Evolutionary conservation across 2,329 filamentous ascomycete genomes (phyloP).

Genomic region (Colletotrichum sp.): DNA sequence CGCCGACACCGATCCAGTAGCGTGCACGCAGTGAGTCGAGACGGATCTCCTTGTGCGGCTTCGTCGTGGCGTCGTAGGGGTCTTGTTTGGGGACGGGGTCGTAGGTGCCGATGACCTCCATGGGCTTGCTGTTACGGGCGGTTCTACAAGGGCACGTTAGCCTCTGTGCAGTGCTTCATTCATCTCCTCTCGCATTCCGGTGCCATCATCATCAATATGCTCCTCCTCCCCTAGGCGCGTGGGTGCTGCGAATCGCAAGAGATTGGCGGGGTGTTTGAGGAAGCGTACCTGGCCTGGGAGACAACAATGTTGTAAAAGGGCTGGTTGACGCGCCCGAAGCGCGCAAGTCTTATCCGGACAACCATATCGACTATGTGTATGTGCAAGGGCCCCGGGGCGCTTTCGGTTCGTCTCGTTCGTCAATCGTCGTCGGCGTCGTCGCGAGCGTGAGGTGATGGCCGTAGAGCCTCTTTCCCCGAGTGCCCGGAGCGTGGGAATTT

Average conservation of each 20-base stretch:
- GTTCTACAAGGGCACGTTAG: conserved; percentile 56
- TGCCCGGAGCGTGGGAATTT: conserved; percentile 6
- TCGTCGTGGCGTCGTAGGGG: conserved; percentile 64
- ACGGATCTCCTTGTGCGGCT: conserved; percentile 88
- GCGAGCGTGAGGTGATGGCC: background rate
- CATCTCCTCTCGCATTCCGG: background rate
- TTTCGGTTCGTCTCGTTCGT: background rate
- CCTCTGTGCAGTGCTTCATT: background rate
- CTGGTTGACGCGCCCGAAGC: conserved; percentile 86
- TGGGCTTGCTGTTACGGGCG: conserved; percentile 83
- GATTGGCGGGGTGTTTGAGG: background rate
- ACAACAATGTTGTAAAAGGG: conserved; percentile 99
- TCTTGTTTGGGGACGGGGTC: conserved; percentile 69
- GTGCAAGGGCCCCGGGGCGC: background rate
- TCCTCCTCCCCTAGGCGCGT: background rate
- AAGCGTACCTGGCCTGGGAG: conserved; percentile 79
- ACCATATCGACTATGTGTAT: conserved; percentile 66
- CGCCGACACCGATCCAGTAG: conserved; percentile 97
- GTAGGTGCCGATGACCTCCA: conserved; percentile 90
- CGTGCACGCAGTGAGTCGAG: conserved; percentile 80
- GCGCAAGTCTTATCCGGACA: conserved; percentile 89
- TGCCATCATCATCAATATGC: background rate
- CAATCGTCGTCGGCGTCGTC: background rate
- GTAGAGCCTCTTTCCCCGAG: background rate
- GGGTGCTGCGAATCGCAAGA: background rate